Base-by-base conservation (phyloP, 495 filamentous ascomycete species). In the Tuber aestivum region DNA sequence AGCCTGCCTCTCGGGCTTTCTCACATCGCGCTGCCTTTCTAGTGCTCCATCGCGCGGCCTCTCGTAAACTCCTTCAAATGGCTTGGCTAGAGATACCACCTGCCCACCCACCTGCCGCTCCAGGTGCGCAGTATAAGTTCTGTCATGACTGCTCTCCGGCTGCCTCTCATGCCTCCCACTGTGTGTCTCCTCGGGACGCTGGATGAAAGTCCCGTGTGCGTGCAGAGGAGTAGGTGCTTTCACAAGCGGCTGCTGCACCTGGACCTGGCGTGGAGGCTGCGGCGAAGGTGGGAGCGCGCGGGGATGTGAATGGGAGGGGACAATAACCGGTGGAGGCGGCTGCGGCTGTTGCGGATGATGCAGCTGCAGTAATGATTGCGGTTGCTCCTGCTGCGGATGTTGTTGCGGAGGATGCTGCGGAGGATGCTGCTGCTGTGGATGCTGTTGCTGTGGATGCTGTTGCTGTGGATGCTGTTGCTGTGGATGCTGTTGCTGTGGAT, bases 351-450 rank as follows among this genome's bases (percentile, higher is more conserved):
- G 79, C 73, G 72, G 79, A 72, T 68, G 78, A 70, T 40, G 50
- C 38, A 20, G 78, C 73, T 35, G 78, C 48, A 37, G 77, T 73
- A 75, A 73, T 65, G 70, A 35, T 21, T 9, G 72, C 45, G 42
- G 74, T 44, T 40, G 81, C 48, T 41, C 73, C 77, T 82, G 81
- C 48, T n/a, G 77, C 75, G 41, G 80, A 68, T 73, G 72, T 27
- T 65, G 42, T 21, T 14, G 72, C 41, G 42, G 75, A 44, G 20
- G 80, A 42, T 41, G 74, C 65, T 82, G 80, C 42, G 12, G 77
- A 74, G 42, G 77, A 72, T 73, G 72, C 38, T 21, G 38, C 38
- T 73, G 75, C 20, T 41, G 74, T 48, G 35, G 72, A 45, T 5
- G 79, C 72, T 42, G 75, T 72, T 20, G 75, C 68, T 42, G 72